Evolutionary conservation across 2,329 filamentous ascomycete species (phyloP), one percentile per base, ranked within the genome.

Genomic region (Acephala macrosclerotiorum): DNA sequence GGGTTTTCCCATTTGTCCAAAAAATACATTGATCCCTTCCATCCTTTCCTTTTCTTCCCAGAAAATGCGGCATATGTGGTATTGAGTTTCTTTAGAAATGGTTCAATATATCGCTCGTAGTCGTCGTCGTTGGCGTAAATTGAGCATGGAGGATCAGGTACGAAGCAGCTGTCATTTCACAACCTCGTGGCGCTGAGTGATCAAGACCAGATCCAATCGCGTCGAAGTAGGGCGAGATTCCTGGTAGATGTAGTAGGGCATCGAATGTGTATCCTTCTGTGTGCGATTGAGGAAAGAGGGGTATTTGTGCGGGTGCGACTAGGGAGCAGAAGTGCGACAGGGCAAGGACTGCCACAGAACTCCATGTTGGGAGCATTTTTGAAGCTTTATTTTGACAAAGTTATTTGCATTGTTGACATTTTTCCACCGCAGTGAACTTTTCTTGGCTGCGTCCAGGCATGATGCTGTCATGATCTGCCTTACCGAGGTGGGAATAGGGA

Each of bases 91-190:
- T 80, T 75, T 18, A 87, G 71, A 57, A 87, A 86, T 0, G 85
- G 84, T 71, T 85, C 81, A 25, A 88, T 84, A 29, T 53, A 53
- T 45, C 80, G 78, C 67, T 87, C 84, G 58, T 83, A 87, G 71
- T 88, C 86, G 65, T 82, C 85, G 71, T 87, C 85, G 67, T 88
- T 88, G 68, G 84, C 83, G 70, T 87, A 87, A 63, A 88, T 87
- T 40, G 86, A 0, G 85, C 85, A 69, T 88, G 86, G n/a, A 86
- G 85, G 18, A 83, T 80, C 0, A 88, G 78, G 73, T 87, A 88
- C 2, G 85, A 83, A 0, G 85, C 85, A 33, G 82, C 80, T 0
- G 79, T 81, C 1, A 83, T 77, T 0, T 79, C 81, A 74, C 85
- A 88, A 11, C 84, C 81, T 63, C 82, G 80, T 0, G 85, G 85